These are phyloP conservation scores for Phaffomyces antillensis DNA, from an alignment of 805 yeast genomes.

Conservation along the genomic window DNA sequence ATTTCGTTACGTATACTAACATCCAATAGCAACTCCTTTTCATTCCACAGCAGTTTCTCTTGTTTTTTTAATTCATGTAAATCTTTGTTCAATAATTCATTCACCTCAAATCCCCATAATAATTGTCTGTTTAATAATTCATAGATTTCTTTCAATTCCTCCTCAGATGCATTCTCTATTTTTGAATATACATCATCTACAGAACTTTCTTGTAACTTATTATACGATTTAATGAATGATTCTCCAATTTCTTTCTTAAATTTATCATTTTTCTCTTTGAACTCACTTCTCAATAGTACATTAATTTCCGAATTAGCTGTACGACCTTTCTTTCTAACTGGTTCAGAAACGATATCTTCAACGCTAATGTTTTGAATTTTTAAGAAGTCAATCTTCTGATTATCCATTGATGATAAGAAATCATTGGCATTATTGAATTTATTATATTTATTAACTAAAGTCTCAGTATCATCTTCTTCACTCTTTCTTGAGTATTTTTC, in stretches of 20 bases:
- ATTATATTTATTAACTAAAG: not conserved
- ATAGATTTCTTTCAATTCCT: conserved; percentile 18
- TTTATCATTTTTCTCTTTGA: conserved; percentile 11
- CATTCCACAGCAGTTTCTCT: conserved; percentile 30
- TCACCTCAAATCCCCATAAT: conserved; percentile 33
- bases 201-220: conserved; percentile 7
- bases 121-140: conserved; percentile 27
- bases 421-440: not conserved
- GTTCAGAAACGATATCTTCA: conserved; percentile 21
- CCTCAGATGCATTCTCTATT: conserved; percentile 8
- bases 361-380: conserved; percentile 19
- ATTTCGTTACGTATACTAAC: conserved; percentile 27
- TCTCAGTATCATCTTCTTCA: not conserved
- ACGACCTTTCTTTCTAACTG: conserved; percentile 20
- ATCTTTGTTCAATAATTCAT: conserved; percentile 28
- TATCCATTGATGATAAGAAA: conserved; percentile 2
- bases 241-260: not conserved
- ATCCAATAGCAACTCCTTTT: conserved; percentile 37
- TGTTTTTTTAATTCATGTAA: conserved; percentile 26
- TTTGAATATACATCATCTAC: conserved; percentile 16
- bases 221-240: conserved; percentile 5
- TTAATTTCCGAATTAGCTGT: conserved; percentile 22
- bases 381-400: conserved; percentile 17
- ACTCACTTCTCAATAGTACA: conserved; percentile 15
- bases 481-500: not conserved